These are phyloP conservation scores for Chaetomidium leptoderma DNA, from an alignment of 495 filamentous ascomycete species.

Conservation along the genomic window DNA sequence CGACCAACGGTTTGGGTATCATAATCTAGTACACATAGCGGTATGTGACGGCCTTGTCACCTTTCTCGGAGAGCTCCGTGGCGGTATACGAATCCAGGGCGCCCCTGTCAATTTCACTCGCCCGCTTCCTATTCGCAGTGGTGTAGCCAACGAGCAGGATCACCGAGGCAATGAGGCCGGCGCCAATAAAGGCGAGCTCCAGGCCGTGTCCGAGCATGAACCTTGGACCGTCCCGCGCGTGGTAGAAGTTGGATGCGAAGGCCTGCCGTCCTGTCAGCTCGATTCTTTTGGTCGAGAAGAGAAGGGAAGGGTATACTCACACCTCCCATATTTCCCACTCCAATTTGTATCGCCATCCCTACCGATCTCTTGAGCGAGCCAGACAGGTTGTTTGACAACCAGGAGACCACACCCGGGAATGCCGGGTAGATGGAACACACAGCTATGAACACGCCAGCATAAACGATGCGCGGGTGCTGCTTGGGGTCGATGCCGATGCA, in stretches of 20 bases:
- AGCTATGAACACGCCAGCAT: conserved; percentile 69
- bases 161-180: conserved; percentile 56
- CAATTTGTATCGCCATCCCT: conserved; percentile 73
- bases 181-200: conserved; percentile 62
- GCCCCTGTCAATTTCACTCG: conserved; percentile 41
- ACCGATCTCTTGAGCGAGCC: conserved; percentile 67
- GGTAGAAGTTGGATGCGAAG: conserved; percentile 76
- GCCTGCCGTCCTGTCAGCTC: conserved; percentile 38
- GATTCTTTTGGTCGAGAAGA: not conserved
- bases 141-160: conserved; percentile 54
- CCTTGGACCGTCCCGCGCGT: conserved; percentile 55
- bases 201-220: conserved; percentile 66
- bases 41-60: conserved; percentile 62
- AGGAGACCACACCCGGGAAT: conserved; percentile 65
- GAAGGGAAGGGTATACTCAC: conserved; percentile 21
- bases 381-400: conserved; percentile 67
- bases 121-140: conserved; percentile 57
- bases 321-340: conserved; percentile 67
- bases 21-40: conserved; percentile 52
- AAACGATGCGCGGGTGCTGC: conserved; percentile 59
- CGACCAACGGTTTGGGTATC: not conserved
- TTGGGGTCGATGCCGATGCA: conserved; percentile 35
- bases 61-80: conserved; percentile 55
- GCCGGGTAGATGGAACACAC: conserved; percentile 59
- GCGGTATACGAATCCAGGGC: conserved; percentile 44